A percentile compares a stretch with the other conserved stretches of the same genome.
Conservation (phyloP, 768 basidiomycete species). For the Hericium coralloides region DNA sequence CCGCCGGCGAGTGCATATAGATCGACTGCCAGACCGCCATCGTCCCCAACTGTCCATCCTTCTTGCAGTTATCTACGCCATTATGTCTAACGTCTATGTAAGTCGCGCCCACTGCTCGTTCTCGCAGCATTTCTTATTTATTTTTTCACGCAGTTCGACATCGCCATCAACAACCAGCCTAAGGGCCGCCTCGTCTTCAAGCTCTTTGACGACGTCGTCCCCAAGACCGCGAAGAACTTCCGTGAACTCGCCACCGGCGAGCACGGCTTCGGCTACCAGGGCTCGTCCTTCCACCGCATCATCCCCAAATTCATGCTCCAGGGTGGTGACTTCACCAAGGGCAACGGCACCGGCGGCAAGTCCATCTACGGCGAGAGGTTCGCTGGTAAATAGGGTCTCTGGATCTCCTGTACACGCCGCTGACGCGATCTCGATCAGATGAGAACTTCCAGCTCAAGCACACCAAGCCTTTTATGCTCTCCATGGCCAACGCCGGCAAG, state of each 20-base stretch:
- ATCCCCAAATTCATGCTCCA: too few species aligned
- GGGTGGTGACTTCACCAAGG: too few species aligned
- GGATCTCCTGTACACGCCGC: not conserved
- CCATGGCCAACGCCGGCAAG: slow-evolving; percentile 74
- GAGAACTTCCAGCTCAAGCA: slow-evolving; percentile 82
- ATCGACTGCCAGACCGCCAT: not conserved
- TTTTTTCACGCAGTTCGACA: slow-evolving; percentile 42
- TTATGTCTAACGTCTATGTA: slow-evolving; percentile 19
- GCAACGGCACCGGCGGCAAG: slow-evolving; percentile 70
- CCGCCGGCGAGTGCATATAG: not conserved
- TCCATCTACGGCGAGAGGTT: slow-evolving; percentile 71
- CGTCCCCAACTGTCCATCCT: not conserved
- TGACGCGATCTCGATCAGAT: slow-evolving; percentile 33
- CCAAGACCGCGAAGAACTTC: slow-evolving; percentile 96
- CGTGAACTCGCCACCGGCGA: too few species aligned
- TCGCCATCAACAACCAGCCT: slow-evolving; percentile 49
- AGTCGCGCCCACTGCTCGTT: not conserved
- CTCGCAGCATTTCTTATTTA: not conserved
- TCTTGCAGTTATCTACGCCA: not conserved
- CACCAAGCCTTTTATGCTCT: slow-evolving; percentile 55
- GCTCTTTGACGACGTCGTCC: slow-evolving; percentile 77
- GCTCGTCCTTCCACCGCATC: too few species aligned
- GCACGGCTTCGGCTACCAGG: too few species aligned
- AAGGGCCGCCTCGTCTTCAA: slow-evolving; percentile 74
- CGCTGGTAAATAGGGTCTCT: slow-evolving; percentile 36